Conservation (phyloP, 805 yeast species). For the Ogataea populi-albae region DNA sequence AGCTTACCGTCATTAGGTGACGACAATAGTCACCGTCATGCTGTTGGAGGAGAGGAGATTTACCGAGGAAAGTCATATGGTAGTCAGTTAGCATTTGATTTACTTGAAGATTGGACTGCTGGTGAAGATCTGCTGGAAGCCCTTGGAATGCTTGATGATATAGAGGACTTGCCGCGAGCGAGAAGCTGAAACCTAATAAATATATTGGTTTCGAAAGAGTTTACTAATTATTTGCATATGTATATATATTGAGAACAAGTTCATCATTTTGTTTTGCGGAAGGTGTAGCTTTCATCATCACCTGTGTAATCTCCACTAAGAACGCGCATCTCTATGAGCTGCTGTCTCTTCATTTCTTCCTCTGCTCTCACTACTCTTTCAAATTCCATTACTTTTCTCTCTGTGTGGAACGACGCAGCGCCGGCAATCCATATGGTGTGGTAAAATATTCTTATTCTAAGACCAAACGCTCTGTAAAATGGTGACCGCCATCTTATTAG, state of each 20-base stretch:
- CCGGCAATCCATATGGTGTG: conserved; percentile 38
- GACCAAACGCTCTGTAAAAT: conserved; percentile 35
- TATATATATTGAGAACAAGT: too few species aligned
- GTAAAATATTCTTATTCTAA: conserved; percentile 35
- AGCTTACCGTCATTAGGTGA: too few species aligned
- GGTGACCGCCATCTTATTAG: conserved; percentile 37
- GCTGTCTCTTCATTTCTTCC: conserved; percentile 31
- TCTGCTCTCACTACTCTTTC: conserved; percentile 31
- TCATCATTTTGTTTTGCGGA: conserved; percentile 4
- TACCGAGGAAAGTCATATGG: too few species aligned
- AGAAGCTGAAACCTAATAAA: too few species aligned
- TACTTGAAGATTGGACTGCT: too few species aligned
- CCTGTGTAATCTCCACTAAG: conserved; percentile 31
- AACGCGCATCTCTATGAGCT: conserved; percentile 34
- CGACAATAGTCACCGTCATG: too few species aligned
- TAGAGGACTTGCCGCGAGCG: too few species aligned
- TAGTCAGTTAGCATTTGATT: too few species aligned
- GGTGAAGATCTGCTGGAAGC: too few species aligned
- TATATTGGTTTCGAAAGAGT: background rate
- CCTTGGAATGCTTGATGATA: too few species aligned
- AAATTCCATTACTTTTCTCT: conserved; percentile 33
- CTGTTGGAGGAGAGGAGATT: too few species aligned
- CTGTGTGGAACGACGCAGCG: conserved; percentile 36
- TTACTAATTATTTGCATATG: background rate
- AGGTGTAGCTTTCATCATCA: conserved; percentile 25